Evolutionary conservation across 2,329 filamentous ascomycete species (phyloP), one percentile per base, ranked within the genome.

Genomic region (Alternaria hordeiaustralica): DNA sequence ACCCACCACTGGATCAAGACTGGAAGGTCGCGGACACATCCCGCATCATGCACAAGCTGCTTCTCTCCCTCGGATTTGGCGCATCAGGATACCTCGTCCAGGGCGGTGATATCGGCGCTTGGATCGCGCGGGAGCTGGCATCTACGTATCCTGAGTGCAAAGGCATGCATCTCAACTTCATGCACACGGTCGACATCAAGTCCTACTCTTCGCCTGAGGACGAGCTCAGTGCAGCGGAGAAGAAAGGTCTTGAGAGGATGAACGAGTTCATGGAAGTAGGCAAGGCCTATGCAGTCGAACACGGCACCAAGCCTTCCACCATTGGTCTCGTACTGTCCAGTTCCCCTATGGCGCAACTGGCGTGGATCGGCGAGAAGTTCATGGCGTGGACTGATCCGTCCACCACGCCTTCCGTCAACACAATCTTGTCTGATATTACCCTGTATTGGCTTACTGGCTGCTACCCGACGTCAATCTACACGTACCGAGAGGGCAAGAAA

Each of bases 291-390:
- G 81, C 82, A 0, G 55, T 80, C 0, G 81, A 85, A 71, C 88
- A 90, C 58, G 85, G 80, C 2, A 87, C 86, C 0, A 77, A 84
- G 9, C 85, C 88, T 0, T 80, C 82, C 0, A 90, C 88, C 0
- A 85, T 89, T 47, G 87, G 87, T 0, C 80, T 88, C 6, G 84
- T 82, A 0, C 75, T 90, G 1, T 79, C 83, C 4, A 79, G 84
- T 5, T 87, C 80, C 33, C 88, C 88, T 0, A 64, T 90, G 2
- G 85, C 87, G 0, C 71, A 90, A 20, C 80, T 90, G 3, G 82
- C 84, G 7, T 90, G 88, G 84, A 81, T 88, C 25, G 85, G 84
- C 5, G 87, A 89, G 67, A 88, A 88, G 71, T 85, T 86, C 60
- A 74, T 86, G 0, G 83, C 82, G 6, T 89, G 86, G 86, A 79